phyloP scores from a whole-genome alignment of 495 filamentous ascomycete species.

The Aspergillus funiculosus region DNA sequence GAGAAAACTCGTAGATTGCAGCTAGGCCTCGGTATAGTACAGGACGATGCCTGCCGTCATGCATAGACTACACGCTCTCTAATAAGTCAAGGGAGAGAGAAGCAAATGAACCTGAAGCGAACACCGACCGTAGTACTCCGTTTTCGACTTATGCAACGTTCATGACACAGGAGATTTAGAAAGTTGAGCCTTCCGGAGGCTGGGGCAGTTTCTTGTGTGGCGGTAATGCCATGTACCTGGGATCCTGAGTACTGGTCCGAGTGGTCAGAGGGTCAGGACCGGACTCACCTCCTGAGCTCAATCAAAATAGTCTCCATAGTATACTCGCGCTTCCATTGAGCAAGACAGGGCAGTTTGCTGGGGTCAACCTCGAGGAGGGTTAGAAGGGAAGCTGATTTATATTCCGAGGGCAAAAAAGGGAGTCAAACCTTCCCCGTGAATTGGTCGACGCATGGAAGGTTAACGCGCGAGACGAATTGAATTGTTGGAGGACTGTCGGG shows the following conservation, averaged over 20 bases:
- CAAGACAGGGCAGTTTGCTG: constrained; percentile 71
- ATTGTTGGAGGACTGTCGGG: constrained; percentile 83
- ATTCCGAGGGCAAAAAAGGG: background rate
- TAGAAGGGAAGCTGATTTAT: constrained; percentile 2
- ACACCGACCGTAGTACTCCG: constrained; percentile 34
- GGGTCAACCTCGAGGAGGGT: constrained; percentile 64
- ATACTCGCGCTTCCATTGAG: constrained; percentile 80
- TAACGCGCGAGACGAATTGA: constrained; percentile 87
- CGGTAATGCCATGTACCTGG: constrained; percentile 89
- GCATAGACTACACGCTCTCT: constrained; percentile 42
- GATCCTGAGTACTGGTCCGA: constrained; percentile 12
- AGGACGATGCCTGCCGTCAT: constrained; percentile 33
- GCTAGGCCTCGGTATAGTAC: constrained; percentile 25
- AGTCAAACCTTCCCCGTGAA: constrained; percentile 61
- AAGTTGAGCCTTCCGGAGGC: constrained; percentile 82
- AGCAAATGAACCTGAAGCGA: constrained; percentile 24
- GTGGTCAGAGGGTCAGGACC: background rate
- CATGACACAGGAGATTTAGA: constrained; percentile 30
- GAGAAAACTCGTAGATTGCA: constrained; percentile 15
- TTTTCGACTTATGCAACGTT: constrained; percentile 20
- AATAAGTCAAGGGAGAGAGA: constrained; percentile 24
- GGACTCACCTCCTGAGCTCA: constrained; percentile 68
- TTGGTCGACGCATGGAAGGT: constrained; percentile 85
- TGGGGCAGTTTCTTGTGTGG: constrained; percentile 93
- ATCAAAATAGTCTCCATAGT: constrained; percentile 93